Evolutionary conservation across 164 flowering plant genomes (phyloP), one percentile per base, ranked within the genome.

Genomic region (Tetrastigma voinierianum): DNA sequence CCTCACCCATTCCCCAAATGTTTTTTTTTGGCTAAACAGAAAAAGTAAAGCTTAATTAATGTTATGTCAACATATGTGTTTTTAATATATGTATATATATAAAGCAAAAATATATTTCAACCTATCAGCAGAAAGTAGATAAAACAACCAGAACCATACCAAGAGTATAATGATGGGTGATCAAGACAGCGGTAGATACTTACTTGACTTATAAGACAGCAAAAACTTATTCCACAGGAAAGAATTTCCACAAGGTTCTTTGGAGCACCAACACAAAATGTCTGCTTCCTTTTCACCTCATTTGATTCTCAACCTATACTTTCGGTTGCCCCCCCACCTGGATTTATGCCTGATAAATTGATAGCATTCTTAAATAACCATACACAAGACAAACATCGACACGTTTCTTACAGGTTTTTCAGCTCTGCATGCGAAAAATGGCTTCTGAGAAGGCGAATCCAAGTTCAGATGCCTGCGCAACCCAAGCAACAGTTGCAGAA

Each of bases 141-240:
- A 24, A 24, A 16, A 18, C 3, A 5, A 49, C n/a, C n/a, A 49
- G 52, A 15, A 11, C 52, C 52, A 14, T 49, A 49, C n/a, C 40
- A 32, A 32, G 52, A 49, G 52, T 14, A 49, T 2, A 49, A 49
- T 49, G 52, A n/a, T 13, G n/a, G n/a, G 12, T 9, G 66, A 51
- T 24, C 40, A 63, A 11, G 54, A 63, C 51, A n/a, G 11, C 16
- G 54, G 20, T 19, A 14, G 40, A 32, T 7, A 46, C 9, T 46
- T 46, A 11, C 79, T 75, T 71, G 43, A 61, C 23, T 67, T n/a
- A 40, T 25, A 81, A 81, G 80, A 67, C 57, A 68, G 19, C 23
- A 49, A 14, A 68, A 49, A 51, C 59, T 60, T 64, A 65, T 67
- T 60, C 62, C 48, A 51, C 40, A 69, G 18, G 66, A 46, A 59